These are phyloP conservation scores for Didymella pomorum DNA, from an alignment of 2,329 filamentous ascomycete species.

Conservation along the genomic window DNA sequence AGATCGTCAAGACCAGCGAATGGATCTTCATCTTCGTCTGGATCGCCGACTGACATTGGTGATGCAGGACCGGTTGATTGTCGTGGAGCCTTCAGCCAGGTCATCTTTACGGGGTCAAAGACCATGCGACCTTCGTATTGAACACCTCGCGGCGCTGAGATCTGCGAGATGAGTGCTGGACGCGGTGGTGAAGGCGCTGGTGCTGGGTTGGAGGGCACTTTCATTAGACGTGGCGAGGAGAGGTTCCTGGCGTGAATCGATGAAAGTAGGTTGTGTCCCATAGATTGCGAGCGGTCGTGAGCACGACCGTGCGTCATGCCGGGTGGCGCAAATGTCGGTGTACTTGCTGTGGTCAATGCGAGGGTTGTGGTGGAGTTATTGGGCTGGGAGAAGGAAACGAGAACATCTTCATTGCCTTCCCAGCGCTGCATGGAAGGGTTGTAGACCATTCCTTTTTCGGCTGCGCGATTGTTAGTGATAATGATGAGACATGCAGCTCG, in stretches of 20 bases:
- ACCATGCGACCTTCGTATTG: constrained; percentile 98
- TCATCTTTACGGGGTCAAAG: constrained; percentile 96
- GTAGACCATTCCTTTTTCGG: constrained; percentile 94
- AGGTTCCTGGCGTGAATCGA: constrained; percentile 49
- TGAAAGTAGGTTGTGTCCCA: constrained; percentile 54
- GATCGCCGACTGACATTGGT: constrained; percentile 62
- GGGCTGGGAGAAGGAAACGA: constrained; percentile 72
- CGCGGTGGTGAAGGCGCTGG: constrained; percentile 60
- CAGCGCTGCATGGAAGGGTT: constrained; percentile 86
- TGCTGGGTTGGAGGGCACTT: constrained; percentile 52
- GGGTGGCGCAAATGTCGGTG: constrained; percentile 50
- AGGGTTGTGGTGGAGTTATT: constrained; percentile 58
- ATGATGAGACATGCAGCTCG: constrained; percentile 8
- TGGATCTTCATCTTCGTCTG: constrained; percentile 89
- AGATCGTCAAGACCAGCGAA: constrained; percentile 96
- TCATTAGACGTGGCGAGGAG: constrained; percentile 42
- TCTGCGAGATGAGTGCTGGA: constrained; percentile 89
- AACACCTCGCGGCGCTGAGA: constrained; percentile 79
- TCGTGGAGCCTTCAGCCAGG: constrained; percentile 81
- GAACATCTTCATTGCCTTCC: constrained; percentile 94
- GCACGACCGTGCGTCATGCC: constrained; percentile 38
- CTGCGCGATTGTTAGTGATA: constrained; percentile 56
- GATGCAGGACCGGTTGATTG: constrained; percentile 44
- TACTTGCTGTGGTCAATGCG: constrained; percentile 50
- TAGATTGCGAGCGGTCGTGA: constrained; percentile 49